phyloP scores from a whole-genome alignment of 1,284 basidiomycete genomes.

The Paramarasmius palmivorus region DNA sequence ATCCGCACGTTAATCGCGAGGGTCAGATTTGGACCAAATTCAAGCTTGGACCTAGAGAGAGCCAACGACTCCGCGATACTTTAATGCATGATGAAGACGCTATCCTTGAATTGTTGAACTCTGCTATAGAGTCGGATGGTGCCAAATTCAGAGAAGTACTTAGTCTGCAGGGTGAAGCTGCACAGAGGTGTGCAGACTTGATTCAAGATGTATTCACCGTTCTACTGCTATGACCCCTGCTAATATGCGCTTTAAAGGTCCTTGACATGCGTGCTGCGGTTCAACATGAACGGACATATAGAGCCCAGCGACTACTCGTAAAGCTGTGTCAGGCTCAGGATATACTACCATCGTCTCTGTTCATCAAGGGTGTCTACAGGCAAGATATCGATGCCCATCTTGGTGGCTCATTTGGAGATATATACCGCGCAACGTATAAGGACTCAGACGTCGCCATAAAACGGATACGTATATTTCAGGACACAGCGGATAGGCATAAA shows the following conservation, averaged over 20 bases:
- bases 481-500: slow-evolving; percentile 7
- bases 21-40: slow-evolving; percentile 18
- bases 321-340: slow-evolving; percentile 23
- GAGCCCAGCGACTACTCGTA: slow-evolving; percentile 23
- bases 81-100: slow-evolving; percentile 20
- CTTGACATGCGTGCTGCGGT: slow-evolving; percentile 1
- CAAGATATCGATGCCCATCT: slow-evolving; percentile 18
- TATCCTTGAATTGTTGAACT: slow-evolving; percentile 15
- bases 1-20: slow-evolving; percentile 14
- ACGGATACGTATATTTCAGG: slow-evolving; percentile 21
- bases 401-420: slow-evolving; percentile 24
- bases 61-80: slow-evolving; percentile 17
- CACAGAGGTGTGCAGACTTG: slow-evolving; percentile 21
- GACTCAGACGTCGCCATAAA: slow-evolving; percentile 24
- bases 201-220: slow-evolving; percentile 23
- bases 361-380: slow-evolving; percentile 20
- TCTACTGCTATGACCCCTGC: too few species aligned
- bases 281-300: slow-evolving; percentile 12
- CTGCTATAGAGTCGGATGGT: slow-evolving; percentile 8
- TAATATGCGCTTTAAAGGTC: slow-evolving; percentile 4
- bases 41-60: slow-evolving; percentile 13
- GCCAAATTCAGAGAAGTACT: slow-evolving; percentile 15
- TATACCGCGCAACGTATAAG: slow-evolving; percentile 21
- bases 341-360: slow-evolving; percentile 23
- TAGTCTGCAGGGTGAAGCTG: slow-evolving; percentile 18